A percentile compares a stretch with the other conserved stretches of the same genome.
Evolutionary conservation across 1,284 basidiomycete genomes (phyloP).

Genomic region (Phylloporus gajari): DNA sequence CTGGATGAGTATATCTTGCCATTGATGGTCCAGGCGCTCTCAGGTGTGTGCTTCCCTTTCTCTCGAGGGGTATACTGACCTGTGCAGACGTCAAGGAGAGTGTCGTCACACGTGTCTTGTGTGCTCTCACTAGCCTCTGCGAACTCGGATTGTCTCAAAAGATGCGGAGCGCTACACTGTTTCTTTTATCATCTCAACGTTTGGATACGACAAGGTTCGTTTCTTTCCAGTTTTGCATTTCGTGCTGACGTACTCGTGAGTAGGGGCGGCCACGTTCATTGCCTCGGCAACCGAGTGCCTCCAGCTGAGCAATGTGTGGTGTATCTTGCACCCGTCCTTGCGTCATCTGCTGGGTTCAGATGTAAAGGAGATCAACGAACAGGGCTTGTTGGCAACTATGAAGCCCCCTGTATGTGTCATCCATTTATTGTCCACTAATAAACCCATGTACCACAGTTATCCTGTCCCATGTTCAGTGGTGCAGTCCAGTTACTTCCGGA

Average conservation of each 20-base stretch:
- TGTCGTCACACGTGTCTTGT: slow-evolving; percentile 89
- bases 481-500: slow-evolving; percentile 87
- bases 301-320: slow-evolving; percentile 91
- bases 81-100: slow-evolving; percentile 90
- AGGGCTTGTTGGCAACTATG: slow-evolving; percentile 77
- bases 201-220: slow-evolving; percentile 92
- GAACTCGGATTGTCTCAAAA: slow-evolving; percentile 90
- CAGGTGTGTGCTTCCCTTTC: slow-evolving; percentile 63
- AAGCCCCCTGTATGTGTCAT: slow-evolving; percentile 75
- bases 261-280: slow-evolving; percentile 88
- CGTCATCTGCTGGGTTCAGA: slow-evolving; percentile 89
- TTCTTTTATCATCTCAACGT: slow-evolving; percentile 95
- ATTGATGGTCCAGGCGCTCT: slow-evolving; percentile 91
- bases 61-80: slow-evolving; percentile 5
- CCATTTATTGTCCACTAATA: slow-evolving; percentile 12
- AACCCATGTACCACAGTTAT: slow-evolving; percentile 59
- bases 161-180: slow-evolving; percentile 81
- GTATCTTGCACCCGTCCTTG: slow-evolving; percentile 92
- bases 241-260: slow-evolving; percentile 1
- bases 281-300: slow-evolving; percentile 84
- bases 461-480: slow-evolving; percentile 85
- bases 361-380: slow-evolving; percentile 80
- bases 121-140: slow-evolving; percentile 85
- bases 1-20: slow-evolving; percentile 92
- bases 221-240: background rate